Conservation (phyloP, 441 rosid species). For the Kokia cookei region DNA sequence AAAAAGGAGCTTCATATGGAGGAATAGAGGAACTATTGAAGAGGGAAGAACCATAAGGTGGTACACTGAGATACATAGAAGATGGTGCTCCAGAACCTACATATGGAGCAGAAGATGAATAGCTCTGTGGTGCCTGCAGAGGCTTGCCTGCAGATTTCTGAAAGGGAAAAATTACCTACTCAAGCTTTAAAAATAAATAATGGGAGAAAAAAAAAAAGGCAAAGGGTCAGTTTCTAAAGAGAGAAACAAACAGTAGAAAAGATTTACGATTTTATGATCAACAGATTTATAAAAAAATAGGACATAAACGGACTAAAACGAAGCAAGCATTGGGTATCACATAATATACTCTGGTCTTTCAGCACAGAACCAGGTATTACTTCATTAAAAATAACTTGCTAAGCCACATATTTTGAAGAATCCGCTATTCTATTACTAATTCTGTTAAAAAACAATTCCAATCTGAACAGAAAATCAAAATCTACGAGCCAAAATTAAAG, state of each 20-base stretch:
- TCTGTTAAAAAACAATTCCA: neutral
- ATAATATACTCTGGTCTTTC: neutral
- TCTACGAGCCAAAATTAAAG: neutral
- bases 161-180: neutral
- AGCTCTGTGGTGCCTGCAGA: slow-evolving; percentile 54
- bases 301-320: neutral
- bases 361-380: neutral
- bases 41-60: slow-evolving; percentile 74
- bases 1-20: slow-evolving; percentile 77
- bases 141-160: slow-evolving; percentile 89
- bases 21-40: slow-evolving; percentile 81
- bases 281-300: neutral
- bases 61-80: slow-evolving; percentile 77
- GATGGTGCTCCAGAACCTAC: slow-evolving; percentile 78
- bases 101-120: slow-evolving; percentile 69
- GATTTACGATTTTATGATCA: neutral
- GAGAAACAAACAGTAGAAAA: neutral
- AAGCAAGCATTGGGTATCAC: neutral
- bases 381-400: neutral
- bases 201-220: neutral
- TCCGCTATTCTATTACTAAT: neutral
- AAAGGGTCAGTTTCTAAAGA: neutral
- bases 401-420: neutral
- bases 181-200: neutral
- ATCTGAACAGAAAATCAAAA: neutral